Evolutionary conservation across 1,284 basidiomycete species (phyloP).

Genomic region (Pseudozyma hubeiensis): DNA sequence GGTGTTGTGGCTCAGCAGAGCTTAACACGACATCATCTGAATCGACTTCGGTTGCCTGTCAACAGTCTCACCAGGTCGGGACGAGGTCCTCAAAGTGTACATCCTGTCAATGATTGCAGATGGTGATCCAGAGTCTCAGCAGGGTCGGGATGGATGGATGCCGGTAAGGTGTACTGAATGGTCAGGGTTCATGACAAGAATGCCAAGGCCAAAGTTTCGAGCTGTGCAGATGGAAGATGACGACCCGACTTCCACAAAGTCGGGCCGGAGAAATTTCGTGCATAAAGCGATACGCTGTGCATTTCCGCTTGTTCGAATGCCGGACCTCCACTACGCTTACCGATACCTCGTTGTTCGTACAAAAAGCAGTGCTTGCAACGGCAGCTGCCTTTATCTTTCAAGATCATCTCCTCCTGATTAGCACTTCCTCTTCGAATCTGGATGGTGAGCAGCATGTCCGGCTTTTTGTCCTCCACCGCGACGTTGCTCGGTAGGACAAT

Average conservation of each 20-base stretch:
- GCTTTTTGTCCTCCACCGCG: constrained; percentile 35
- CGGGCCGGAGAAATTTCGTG: not conserved
- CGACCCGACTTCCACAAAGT: not conserved
- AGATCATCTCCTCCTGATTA: not conserved
- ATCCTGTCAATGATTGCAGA: too few species aligned
- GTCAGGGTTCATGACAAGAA: constrained; percentile 20
- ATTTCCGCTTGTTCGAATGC: not conserved
- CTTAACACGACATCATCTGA: too few species aligned
- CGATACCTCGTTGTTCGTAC: not conserved
- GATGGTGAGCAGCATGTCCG: constrained; percentile 18
- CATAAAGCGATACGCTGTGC: constrained; percentile 2
- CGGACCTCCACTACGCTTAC: constrained; percentile 6
- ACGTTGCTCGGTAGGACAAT: constrained; percentile 38
- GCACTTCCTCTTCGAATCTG: not conserved
- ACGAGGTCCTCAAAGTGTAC: too few species aligned
- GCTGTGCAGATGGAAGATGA: not conserved
- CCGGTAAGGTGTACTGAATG: not conserved
- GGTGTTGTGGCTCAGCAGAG: too few species aligned
- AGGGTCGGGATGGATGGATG: too few species aligned
- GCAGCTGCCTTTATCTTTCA: not conserved
- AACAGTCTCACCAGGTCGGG: too few species aligned
- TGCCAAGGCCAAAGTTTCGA: not conserved
- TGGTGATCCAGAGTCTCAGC: too few species aligned
- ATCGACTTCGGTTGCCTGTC: too few species aligned
- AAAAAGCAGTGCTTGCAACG: not conserved